A percentile compares a stretch with the other conserved stretches of the same genome.
phyloP scores from a whole-genome alignment of 192 early-diverging fungal species.

The Umbelopsis sp. region DNA sequence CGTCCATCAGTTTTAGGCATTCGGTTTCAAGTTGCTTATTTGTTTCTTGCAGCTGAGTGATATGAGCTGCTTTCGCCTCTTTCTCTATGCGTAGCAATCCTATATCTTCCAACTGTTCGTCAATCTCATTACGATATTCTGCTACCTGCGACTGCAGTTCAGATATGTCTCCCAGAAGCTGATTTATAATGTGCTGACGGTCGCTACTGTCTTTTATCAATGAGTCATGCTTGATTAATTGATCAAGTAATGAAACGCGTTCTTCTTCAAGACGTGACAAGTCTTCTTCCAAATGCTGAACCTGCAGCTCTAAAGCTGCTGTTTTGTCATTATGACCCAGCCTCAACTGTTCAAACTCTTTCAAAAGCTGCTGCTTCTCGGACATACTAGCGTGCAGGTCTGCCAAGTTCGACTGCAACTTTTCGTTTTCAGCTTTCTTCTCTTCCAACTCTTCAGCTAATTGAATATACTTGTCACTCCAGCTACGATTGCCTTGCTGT shows the following conservation, averaged over 20 bases:
- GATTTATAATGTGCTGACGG: neutral
- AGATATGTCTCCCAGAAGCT: conserved; percentile 8
- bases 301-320: too few relatives aligned
- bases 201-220: neutral
- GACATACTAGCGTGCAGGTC: too few relatives aligned
- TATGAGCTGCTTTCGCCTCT: neutral
- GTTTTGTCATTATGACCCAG: too few relatives aligned
- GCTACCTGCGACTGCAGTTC: neutral
- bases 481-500: neutral
- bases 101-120: neutral
- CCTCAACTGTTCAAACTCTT: too few relatives aligned
- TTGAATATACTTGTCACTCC: neutral
- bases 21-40: conserved; percentile 1
- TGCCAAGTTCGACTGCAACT: too few relatives aligned
- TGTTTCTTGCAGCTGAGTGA: neutral
- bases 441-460: too few relatives aligned
- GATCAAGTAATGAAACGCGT: neutral
- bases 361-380: too few relatives aligned
- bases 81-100: neutral
- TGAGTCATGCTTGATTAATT: neutral
- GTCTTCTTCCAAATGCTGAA: too few relatives aligned
- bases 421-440: too few relatives aligned
- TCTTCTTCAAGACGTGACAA: neutral
- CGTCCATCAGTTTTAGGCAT: conserved; percentile 11
- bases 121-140: neutral